phyloP scores from a whole-genome alignment of 2,329 filamentous ascomycete genomes.

The Sarocladiaceae sp. region DNA sequence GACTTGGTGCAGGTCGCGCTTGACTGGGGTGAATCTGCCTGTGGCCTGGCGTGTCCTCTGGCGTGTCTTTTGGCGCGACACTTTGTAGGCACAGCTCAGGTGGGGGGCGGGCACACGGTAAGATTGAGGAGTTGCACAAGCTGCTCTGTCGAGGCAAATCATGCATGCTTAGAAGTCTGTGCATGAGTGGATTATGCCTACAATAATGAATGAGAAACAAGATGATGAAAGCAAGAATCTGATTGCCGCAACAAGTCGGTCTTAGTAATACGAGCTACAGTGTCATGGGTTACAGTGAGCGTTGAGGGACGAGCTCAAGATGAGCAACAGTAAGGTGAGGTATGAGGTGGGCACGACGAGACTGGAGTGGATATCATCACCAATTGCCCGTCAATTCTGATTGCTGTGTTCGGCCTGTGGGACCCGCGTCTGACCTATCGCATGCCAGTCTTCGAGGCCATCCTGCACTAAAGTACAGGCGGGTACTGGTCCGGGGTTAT shows the following conservation, averaged over 20 bases:
- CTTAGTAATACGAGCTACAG: too few relatives aligned
- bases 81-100: not conserved
- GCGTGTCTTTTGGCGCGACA: not conserved
- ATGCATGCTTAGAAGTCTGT: not conserved
- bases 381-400: conserved; percentile 2
- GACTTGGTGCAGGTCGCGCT: conserved; percentile 3
- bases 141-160: not conserved
- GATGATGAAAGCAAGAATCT: too few relatives aligned
- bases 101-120: not conserved
- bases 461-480: not conserved
- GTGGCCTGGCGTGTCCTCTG: conserved; percentile 6
- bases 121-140: not conserved
- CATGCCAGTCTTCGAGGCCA: not conserved
- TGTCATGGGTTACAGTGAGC: too few relatives aligned
- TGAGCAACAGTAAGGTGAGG: too few relatives aligned
- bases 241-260: too few relatives aligned
- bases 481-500: conserved; percentile 4
- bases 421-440: not conserved
- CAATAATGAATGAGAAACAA: not conserved
- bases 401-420: conserved; percentile 9
- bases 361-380: not conserved
- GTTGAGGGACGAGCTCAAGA: too few relatives aligned
- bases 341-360: not conserved
- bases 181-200: not conserved
- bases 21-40: conserved; percentile 7